Base-by-base conservation (phyloP, 2,329 filamentous ascomycete genomes). In the Amauroascus niger region DNA sequence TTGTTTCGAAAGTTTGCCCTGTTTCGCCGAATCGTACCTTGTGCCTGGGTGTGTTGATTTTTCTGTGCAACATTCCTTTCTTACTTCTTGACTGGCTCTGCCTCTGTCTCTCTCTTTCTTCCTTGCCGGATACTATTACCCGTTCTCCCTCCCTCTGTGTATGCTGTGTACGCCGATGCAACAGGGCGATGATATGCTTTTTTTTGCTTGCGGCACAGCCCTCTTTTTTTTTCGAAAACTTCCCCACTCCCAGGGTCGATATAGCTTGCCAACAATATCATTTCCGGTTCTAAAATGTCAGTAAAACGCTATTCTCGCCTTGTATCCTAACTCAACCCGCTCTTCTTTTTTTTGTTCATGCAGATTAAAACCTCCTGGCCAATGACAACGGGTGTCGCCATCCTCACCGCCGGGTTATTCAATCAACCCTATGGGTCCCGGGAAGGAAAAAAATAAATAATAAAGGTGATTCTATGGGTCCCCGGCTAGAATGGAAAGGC, bases 361-460 rank as follows among this genome's bases (percentile, higher is more conserved):
- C n/a, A n/a, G n/a, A n/a, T n/a, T n/a, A n/a, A n/a, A n/a, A n/a
- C n/a, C n/a, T n/a, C n/a, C n/a, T n/a, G n/a, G n/a, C n/a, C n/a
- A n/a, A n/a, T n/a, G 44, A 33, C 51, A 53, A 53, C 49, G 22
- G 30, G 33, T n/a, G 8, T 30, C 22, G 35, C 16, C 2, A 13
- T 49, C 40, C 35, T 48, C 35, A 48, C 51, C 49, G 49, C 49
- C 44, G 49, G 24, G n/a, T n/a, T 52, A 35, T 24, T 7, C 24
- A 5, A n/a, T n/a, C n/a, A n/a, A n/a, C n/a, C n/a, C 35, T 46
- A 11, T 24, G 6, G 32, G 40, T 26, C 41, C 48, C 32, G 13
- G 32, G 41, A 39, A 52, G 51, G 33, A 48, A 33, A 9, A 13
- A 30, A 30, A 5, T 30, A 4, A 4, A 30, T 9, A 30, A 30